Percentiles rank a stretch among this genome's conserved stretches.
Evolutionary conservation across 768 basidiomycete genomes (phyloP).

Genomic region (Exsudoporus frostii): DNA sequence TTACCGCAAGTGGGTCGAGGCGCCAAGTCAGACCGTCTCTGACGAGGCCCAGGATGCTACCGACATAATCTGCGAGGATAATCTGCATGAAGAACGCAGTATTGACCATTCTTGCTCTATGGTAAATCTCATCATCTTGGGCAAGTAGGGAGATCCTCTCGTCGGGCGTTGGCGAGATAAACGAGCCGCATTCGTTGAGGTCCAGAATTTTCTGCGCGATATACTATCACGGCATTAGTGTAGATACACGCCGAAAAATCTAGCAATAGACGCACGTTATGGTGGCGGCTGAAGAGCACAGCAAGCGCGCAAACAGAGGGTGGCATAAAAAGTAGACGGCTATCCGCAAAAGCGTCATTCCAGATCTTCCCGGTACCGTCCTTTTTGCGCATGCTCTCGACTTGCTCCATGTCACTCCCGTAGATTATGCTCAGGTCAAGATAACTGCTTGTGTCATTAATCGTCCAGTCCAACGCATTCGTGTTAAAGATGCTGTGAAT

Average conservation of each 20-base stretch:
- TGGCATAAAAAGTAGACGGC: conserved; percentile 65
- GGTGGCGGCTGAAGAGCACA: conserved; percentile 68
- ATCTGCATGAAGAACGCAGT: conserved; percentile 69
- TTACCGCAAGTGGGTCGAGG: conserved; percentile 62
- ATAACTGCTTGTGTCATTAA: conserved; percentile 70
- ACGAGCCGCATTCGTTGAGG: conserved; percentile 64
- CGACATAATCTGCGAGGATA: conserved; percentile 71
- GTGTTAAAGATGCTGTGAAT: conserved; percentile 74
- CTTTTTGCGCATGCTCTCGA: conserved; percentile 50
- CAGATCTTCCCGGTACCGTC: conserved; percentile 68
- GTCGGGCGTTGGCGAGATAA: conserved; percentile 21
- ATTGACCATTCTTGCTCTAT: conserved; percentile 70
- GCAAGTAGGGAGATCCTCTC: conserved; percentile 24
- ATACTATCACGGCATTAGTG: conserved; percentile 42
- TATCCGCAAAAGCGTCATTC: conserved; percentile 70
- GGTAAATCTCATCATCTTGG: conserved; percentile 79
- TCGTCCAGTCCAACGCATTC: conserved; percentile 41
- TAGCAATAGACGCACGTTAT: conserved; percentile 50
- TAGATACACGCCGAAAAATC: not conserved
- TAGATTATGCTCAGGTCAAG: conserved; percentile 76
- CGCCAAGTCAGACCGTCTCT: conserved; percentile 64
- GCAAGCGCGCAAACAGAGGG: conserved; percentile 67
- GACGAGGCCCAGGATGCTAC: conserved; percentile 67
- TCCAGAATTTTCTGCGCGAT: conserved; percentile 62
- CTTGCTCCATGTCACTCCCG: conserved; percentile 49